A percentile compares a stretch with the other conserved stretches of the same genome.
phyloP scores from a whole-genome alignment of 2,329 filamentous ascomycete species.

The Waltergamsia citrina region DNA sequence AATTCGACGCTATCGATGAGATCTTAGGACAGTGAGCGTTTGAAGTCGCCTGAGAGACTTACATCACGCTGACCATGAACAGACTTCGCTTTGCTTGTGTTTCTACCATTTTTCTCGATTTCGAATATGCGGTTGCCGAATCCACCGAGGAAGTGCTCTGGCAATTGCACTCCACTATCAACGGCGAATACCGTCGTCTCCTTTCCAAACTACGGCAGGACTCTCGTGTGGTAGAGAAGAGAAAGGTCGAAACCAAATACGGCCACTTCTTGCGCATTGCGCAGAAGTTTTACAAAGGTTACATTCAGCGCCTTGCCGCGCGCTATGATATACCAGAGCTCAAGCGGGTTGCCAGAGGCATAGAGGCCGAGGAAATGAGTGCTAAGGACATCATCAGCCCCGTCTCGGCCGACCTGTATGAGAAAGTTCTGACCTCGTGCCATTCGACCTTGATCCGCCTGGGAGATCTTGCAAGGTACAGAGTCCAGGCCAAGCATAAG shows the following conservation, averaged over 20 bases:
- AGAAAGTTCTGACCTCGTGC: constrained; percentile 62
- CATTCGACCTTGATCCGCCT: constrained; percentile 78
- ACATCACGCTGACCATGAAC: constrained; percentile 6
- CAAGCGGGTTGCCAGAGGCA: constrained; percentile 28
- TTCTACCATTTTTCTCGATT: constrained; percentile 62
- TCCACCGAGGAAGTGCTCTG: constrained; percentile 66
- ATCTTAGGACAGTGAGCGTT: constrained; percentile 28
- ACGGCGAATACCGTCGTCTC: constrained; percentile 65
- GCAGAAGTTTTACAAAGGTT: constrained; percentile 80
- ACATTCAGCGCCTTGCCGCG: constrained; percentile 66
- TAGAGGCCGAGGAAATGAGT: constrained; percentile 31
- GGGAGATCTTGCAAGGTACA: constrained; percentile 84
- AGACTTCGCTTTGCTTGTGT: constrained; percentile 67
- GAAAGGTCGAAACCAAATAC: constrained; percentile 77
- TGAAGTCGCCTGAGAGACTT: not conserved
- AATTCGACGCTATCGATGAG: constrained; percentile 33
- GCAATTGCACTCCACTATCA: constrained; percentile 69
- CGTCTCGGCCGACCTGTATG: constrained; percentile 38
- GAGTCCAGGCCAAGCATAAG: constrained; percentile 63
- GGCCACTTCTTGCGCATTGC: constrained; percentile 77
- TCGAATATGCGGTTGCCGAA: constrained; percentile 52
- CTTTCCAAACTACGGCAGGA: constrained; percentile 43
- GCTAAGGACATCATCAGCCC: constrained; percentile 32
- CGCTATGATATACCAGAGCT: constrained; percentile 46
- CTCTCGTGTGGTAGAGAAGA: constrained; percentile 48